Conservation (phyloP, 805 yeast genomes). For the Yamadazyma kitorensis region DNA sequence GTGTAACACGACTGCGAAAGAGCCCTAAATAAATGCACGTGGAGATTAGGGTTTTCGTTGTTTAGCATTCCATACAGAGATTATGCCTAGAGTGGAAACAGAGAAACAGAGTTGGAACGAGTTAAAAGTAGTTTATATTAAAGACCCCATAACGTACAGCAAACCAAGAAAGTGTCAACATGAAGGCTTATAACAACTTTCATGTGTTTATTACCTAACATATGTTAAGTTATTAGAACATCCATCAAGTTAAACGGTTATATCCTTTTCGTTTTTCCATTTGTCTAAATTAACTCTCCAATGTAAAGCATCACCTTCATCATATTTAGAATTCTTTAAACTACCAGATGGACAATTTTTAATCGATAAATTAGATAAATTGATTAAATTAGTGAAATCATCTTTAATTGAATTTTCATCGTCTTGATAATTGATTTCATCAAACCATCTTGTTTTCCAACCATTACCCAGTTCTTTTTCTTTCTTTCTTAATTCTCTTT, state of each 20-base stretch:
- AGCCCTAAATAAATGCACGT: no score
- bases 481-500: conserved; percentile 73
- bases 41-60: no score
- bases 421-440: conserved; percentile 28
- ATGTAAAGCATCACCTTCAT: conserved; percentile 50
- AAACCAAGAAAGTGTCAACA: no score
- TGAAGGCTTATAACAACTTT: no score
- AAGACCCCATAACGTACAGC: no score
- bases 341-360: conserved; percentile 71
- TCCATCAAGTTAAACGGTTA: background rate
- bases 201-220: no score
- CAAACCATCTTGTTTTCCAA: conserved; percentile 89
- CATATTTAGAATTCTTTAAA: conserved; percentile 52
- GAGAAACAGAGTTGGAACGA: no score
- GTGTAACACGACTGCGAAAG: no score
- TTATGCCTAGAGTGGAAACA: no score
- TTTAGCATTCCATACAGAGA: no score
- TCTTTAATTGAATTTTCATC: conserved; percentile 20
- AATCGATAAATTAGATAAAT: conserved; percentile 54
- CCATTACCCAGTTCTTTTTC: conserved; percentile 61
- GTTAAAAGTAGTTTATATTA: no score
- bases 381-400: conserved; percentile 33
- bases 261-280: conserved; percentile 59
- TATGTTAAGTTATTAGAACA: no score
- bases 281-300: conserved; percentile 64